phyloP scores from a whole-genome alignment of 805 yeast species.

The Citeromyces nyonsensis region DNA sequence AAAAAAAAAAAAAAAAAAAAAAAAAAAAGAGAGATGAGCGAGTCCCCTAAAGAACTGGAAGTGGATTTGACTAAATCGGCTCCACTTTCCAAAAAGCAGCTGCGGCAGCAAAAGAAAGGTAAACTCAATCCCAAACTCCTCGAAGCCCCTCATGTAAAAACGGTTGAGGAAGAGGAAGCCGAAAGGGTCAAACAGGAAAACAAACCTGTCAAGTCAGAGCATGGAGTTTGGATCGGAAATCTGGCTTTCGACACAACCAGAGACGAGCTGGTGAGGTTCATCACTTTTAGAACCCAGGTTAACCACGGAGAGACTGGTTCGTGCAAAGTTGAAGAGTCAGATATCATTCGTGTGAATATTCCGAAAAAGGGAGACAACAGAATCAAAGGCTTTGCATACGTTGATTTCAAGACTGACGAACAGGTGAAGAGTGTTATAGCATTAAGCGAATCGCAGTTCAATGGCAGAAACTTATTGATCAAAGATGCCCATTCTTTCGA shows the following conservation, averaged over 20 bases:
- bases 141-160: slow-evolving; percentile 10
- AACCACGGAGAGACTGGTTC: slow-evolving; percentile 11
- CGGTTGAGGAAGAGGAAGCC: slow-evolving; percentile 10
- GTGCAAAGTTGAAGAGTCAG: slow-evolving; percentile 29
- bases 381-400: slow-evolving; percentile 79
- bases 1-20: slow-evolving; percentile 12
- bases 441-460: slow-evolving; percentile 56
- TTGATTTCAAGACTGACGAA: slow-evolving; percentile 52
- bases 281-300: slow-evolving; percentile 40
- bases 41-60: slow-evolving; percentile 36
- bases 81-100: slow-evolving; percentile 86
- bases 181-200: slow-evolving; percentile 3
- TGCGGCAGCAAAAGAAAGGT: slow-evolving; percentile 71
- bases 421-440: slow-evolving; percentile 49
- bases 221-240: slow-evolving; percentile 93
- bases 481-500: slow-evolving; percentile 70
- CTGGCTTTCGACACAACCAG: slow-evolving; percentile 70
- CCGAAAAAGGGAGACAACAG: slow-evolving; percentile 59
- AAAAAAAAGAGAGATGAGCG: slow-evolving; percentile 18
- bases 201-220: slow-evolving; percentile 21
- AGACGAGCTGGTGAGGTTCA: slow-evolving; percentile 54
- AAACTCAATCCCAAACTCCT: slow-evolving; percentile 45
- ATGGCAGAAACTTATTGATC: slow-evolving; percentile 77
- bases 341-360: slow-evolving; percentile 62
- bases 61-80: slow-evolving; percentile 55